Evolutionary conservation across 306 rosid species (phyloP).

Genomic region (Corylus avellana): DNA sequence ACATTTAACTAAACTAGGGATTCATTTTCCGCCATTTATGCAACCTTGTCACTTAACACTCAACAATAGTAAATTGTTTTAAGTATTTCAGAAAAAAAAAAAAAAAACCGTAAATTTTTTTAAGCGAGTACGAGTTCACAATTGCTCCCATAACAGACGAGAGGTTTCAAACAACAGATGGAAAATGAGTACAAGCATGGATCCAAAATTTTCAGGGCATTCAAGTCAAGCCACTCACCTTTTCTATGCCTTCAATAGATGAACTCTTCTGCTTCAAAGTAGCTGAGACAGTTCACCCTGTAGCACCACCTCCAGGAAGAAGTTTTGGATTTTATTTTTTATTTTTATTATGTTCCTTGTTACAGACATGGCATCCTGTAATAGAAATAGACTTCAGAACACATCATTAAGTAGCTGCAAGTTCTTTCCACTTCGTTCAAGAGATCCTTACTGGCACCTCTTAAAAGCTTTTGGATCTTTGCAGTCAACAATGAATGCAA

Average conservation of each 20-base stretch:
- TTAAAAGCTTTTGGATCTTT: constrained; percentile 83
- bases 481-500: constrained; percentile 80
- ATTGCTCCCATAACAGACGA: constrained; percentile 9
- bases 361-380: constrained; percentile 92
- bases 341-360: constrained; percentile 83
- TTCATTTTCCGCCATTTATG: no score
- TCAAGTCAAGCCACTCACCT: constrained; percentile 48
- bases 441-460: constrained; percentile 94
- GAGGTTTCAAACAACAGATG: not conserved
- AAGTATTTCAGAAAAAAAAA: no score
- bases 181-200: not conserved
- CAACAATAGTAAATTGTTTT: no score
- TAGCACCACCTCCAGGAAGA: constrained; percentile 95
- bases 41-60: no score
- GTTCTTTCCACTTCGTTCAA: constrained; percentile 87
- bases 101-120: not conserved
- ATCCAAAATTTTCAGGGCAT: constrained; percentile 30
- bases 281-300: constrained; percentile 93
- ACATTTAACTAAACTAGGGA: no score
- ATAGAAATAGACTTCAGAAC: constrained; percentile 32
- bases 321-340: constrained; percentile 52
- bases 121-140: not conserved
- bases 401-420: constrained; percentile 61
- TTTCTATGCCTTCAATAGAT: constrained; percentile 92
- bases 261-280: constrained; percentile 93